Evolutionary conservation across 768 basidiomycete species (phyloP).

Genomic region (Cystobasidium tubakii): DNA sequence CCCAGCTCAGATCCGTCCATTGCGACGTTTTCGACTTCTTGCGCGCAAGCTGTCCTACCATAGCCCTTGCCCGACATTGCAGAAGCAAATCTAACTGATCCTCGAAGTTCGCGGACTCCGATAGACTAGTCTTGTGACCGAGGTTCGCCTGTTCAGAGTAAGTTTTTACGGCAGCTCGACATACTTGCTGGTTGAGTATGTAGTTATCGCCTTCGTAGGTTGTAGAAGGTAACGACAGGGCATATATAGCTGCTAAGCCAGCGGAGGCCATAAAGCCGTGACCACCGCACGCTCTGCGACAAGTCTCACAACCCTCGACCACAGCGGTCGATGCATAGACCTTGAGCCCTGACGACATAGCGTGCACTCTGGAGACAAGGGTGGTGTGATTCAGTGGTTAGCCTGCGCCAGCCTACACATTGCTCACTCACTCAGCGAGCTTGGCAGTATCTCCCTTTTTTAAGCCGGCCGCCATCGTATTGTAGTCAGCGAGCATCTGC

Average conservation of each 20-base stretch:
- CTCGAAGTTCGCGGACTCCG: not conserved
- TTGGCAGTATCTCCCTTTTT: not conserved
- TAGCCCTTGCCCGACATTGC: not conserved
- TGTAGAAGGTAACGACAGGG: conserved; percentile 48
- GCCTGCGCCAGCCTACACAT: not conserved
- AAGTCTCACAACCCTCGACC: conserved; percentile 3
- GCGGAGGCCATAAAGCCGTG: conserved; percentile 28
- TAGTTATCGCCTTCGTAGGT: conserved; percentile 40
- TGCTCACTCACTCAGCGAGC: not conserved
- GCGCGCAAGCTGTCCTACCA: conserved; percentile 1
- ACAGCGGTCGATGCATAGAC: not conserved
- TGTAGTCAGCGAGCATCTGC: conserved; percentile 54
- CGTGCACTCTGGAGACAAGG: not conserved
- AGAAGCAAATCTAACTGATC: not conserved
- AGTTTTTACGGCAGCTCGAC: conserved; percentile 4
- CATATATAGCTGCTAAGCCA: conserved; percentile 27
- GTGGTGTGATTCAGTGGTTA: not conserved
- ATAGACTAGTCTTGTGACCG: not conserved
- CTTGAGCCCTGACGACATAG: conserved; percentile 16
- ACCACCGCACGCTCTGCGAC: conserved; percentile 6
- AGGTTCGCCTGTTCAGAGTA: not conserved
- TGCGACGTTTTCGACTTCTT: not conserved
- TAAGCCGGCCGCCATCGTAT: not conserved
- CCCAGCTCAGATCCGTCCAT: conserved; percentile 54
- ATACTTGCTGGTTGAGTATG: conserved; percentile 8